Conservation (phyloP, 768 basidiomycete species). For the Kwoniella heveanensis region DNA sequence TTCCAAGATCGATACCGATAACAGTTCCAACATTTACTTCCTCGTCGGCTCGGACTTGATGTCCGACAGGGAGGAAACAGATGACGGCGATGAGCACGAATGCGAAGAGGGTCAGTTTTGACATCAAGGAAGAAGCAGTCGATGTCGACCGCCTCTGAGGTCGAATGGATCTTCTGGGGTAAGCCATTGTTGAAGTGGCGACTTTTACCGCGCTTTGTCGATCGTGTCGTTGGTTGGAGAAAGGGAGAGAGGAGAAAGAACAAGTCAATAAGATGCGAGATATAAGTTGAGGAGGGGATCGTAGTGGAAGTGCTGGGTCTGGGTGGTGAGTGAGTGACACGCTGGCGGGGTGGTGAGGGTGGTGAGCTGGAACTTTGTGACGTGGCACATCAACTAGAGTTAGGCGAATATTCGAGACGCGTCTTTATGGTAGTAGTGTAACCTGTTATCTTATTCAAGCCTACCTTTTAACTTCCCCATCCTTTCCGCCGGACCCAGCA, state of each 20-base stretch:
- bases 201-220: neutral
- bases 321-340: constrained; percentile 6
- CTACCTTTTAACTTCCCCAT: constrained; percentile 8
- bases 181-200: constrained; percentile 28
- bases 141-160: constrained; percentile 31
- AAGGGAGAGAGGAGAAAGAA: constrained; percentile 4
- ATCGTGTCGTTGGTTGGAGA: constrained; percentile 19
- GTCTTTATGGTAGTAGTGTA: constrained; percentile 11
- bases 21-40: constrained; percentile 84
- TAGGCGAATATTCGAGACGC: constrained; percentile 30
- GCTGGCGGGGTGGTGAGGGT: constrained; percentile 8
- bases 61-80: constrained; percentile 68
- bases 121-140: constrained; percentile 33
- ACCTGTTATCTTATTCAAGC: constrained; percentile 6
- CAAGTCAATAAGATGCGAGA: neutral
- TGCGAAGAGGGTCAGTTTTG: constrained; percentile 58
- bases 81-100: constrained; percentile 68
- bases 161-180: constrained; percentile 34
- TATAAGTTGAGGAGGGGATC: neutral
- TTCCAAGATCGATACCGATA: constrained; percentile 86
- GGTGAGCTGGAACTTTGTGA: constrained; percentile 15
- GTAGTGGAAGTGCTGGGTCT: constrained; percentile 7
- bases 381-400: constrained; percentile 7
- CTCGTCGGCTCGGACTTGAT: constrained; percentile 66
- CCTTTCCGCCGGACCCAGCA: neutral